Evolutionary conservation across 2,329 filamentous ascomycete species (phyloP), one percentile per base, ranked within the genome.

Genomic region (Claviceps humidiphila): DNA sequence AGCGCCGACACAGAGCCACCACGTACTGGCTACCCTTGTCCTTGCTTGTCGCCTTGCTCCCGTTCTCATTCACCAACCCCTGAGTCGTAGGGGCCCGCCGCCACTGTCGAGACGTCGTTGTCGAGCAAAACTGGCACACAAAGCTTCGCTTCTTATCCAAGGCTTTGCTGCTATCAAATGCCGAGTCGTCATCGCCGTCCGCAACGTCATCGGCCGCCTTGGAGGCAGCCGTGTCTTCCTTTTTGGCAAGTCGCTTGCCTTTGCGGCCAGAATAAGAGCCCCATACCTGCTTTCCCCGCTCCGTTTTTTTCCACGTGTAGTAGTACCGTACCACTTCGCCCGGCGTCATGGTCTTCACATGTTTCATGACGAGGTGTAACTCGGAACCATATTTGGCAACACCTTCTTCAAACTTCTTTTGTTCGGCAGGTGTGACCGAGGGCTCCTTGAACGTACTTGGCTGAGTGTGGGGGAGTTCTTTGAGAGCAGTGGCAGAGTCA

Each of bases 281-380:
- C 90, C 93, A 96, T 22, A 98, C 82, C 60, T 93, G 82, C 63
- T 80, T 84, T 42, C 93, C 93, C 54, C 84, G 82, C 2, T 85
- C 78, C 0, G 89, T 89, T 69, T 97, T 97, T 71, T 98, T 98
- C 93, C 93, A 98, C 58, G 87, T 87, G 66, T 98, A 98, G 68
- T 97, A 98, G 64, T 87, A 94, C 3, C 93, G 86, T 26, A 95
- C 89, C 56, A 96, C 85, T 54, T 88, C 81, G 49, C 84, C 82
- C 56, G 89, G 82, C 42, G 80, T 81, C 59, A 93, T 81, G 0
- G 84, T 87, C 67, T 89, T 90, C 61, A 96, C 87, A 65, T 95
- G 87, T 59, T 86, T 83, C 58, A 84, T 89, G 54, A 97, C 85
- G 47, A 79, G 78, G 58, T 88, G 80, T 60, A 95, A 81, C 68